Evolutionary conservation across 139 green algal genomes (phyloP), one percentile per base, ranked within the genome.

Genomic region (Coelastrella sp.): DNA sequence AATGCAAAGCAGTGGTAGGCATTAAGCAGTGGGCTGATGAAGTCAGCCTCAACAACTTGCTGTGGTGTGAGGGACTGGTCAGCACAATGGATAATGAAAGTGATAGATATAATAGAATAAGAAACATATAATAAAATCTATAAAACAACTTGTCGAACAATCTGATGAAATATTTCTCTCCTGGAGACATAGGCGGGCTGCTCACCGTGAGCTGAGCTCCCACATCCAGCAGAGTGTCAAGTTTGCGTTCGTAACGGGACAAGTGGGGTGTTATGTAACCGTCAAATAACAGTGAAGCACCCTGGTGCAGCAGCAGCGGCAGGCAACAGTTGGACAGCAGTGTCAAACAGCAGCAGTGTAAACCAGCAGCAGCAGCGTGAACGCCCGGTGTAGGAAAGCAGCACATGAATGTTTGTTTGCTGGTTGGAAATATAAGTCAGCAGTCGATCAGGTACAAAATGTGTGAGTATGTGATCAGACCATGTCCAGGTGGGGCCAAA

Each of bases 211-310:
- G 19, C 68, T 88, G 84, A 9, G 84, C 84, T 22, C 66, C 84
- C 84, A 76, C 84, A 22, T 88, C 84, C 84, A 88, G 84, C 84
- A 88, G 49, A 6, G 56, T 49, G 81, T 93, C 91, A 7, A 92
- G 83, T 60, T 90, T 90, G 25, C 84, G 73, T 8, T 90, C 73
- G 68, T 91, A 92, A 49, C 72, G 57, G 4, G 25, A 58, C 61
- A 93, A 85, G 0, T 68, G 25, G 17, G 91, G 91, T 60, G 83
- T 82, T 57, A 91, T 68, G 74, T 87, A 92, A 8, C 57, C 59
- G 15, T 88, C 59, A 84, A 92, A 93, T 75, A 93, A 72, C 61
- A 78, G 73, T 0, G 56, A 0, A 19, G 91, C 91, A 59, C 91
- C 91, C 91, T 93, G 91, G 8, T 27, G 74, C 24, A 58, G 25